Evolutionary conservation across 164 flowering plant genomes (phyloP), one percentile per base, ranked within the genome.

Genomic region (Annona cherimola): DNA sequence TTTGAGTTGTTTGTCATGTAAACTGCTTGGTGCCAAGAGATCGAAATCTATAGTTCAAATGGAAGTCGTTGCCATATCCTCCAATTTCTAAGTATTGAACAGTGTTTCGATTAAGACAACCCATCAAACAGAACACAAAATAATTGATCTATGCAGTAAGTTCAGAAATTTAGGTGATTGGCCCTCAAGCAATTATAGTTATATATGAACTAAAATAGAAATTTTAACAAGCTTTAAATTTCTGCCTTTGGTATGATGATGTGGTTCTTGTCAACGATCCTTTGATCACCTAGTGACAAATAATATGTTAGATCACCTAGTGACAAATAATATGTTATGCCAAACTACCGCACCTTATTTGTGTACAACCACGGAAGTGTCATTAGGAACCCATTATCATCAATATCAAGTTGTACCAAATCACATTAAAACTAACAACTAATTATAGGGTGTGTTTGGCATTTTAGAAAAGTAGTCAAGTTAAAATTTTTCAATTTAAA

Each of bases 201-300:
- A 71, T 16, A 40, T 42, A n/a, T 3, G 62, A 45, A 63, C 11
- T 5, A 39, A 63, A 41, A 39, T 7, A 39, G 67, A 74, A 39
- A 64, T 61, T 7, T 62, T 26, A 42, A 19, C 77, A 79, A 74
- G 92, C 99, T 97, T 96, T 98, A 86, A 96, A 96, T 77, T 26
- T 96, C 99, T 11, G 99, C 99, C 84, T 90, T 96, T 65, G 99
- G 99, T 77, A 98, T 80, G 76, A 96, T 93, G 65, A 96, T 96
- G 83, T 81, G 93, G 81, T 89, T 80, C 80, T 92, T 93, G 88
- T 96, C 97, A 71, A 96, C 98, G 69, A 96, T 89, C 83, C 99
- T 88, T 81, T 96, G 99, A 76, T 96, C 99, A 54, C 99, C 99
- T 61, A 96, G 88, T 59, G 99, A 90, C 59, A 96, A 81, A 83